Conservation (phyloP, 768 basidiomycete genomes). For the Lentinula sp. region DNA sequence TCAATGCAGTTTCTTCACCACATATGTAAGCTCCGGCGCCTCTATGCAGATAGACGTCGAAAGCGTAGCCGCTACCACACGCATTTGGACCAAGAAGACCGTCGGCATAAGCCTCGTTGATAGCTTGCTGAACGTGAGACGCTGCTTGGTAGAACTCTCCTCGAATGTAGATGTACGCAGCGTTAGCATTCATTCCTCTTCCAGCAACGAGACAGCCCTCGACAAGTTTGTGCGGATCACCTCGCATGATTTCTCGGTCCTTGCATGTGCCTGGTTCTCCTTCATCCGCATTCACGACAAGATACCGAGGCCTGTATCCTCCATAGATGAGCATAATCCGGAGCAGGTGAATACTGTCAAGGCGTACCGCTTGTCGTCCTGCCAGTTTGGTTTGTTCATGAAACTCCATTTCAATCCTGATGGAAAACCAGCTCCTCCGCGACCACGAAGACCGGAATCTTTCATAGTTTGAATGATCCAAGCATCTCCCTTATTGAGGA, state of each 20-base stretch:
- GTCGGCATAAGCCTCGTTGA: constrained; percentile 88
- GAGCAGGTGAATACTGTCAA: background rate
- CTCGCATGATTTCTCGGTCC: constrained; percentile 95
- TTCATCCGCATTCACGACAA: constrained; percentile 98
- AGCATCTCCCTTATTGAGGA: constrained; percentile 87
- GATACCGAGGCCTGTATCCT: constrained; percentile 72
- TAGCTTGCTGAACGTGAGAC: constrained; percentile 89
- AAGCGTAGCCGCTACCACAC: constrained; percentile 88
- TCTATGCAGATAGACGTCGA: constrained; percentile 98
- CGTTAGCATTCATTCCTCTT: constrained; percentile 93
- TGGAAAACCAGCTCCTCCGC: constrained; percentile 96
- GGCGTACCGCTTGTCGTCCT: constrained; percentile 78
- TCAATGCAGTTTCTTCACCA: constrained; percentile 96
- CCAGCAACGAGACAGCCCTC: constrained; percentile 98
- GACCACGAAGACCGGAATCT: constrained; percentile 90
- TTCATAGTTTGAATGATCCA: constrained; percentile 98
- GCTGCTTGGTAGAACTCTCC: constrained; percentile 98
- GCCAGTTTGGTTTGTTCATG: constrained; percentile 99
- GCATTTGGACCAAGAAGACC: constrained; percentile 88
- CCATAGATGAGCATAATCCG: background rate
- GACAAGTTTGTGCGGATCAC: constrained; percentile 96
- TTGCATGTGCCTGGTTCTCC: constrained; percentile 99
- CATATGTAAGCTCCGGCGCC: constrained; percentile 99
- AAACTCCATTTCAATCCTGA: constrained; percentile 96
- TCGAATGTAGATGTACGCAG: constrained; percentile 99